Evolutionary conservation across 805 yeast species (phyloP).

Genomic region (Henningerozyma blattae): DNA sequence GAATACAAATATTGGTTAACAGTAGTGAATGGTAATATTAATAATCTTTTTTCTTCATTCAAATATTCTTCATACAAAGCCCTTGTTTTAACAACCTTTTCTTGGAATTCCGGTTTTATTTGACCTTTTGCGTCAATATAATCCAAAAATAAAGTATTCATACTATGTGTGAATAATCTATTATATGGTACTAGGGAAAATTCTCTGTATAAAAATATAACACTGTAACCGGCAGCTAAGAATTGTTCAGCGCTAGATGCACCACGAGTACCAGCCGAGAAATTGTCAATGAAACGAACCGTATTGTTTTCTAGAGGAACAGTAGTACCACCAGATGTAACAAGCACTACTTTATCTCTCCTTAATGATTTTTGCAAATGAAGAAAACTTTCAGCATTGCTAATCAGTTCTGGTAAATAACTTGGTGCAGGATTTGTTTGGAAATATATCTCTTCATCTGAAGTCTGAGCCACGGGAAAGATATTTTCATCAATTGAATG

Average conservation of each 20-base stretch:
- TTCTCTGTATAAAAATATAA: conserved; percentile 84
- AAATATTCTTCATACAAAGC: conserved; percentile 24
- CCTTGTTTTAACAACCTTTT: conserved; percentile 50
- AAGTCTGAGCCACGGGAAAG: conserved; percentile 59
- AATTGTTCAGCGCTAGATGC: conserved; percentile 92
- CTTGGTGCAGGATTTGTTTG: conserved; percentile 58
- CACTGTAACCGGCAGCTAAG: conserved; percentile 77
- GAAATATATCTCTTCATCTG: conserved; percentile 62
- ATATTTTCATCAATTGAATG: conserved; percentile 46
- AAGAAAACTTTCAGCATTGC: conserved; percentile 50
- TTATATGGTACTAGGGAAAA: conserved; percentile 86
- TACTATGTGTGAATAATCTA: conserved; percentile 77
- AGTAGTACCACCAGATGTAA: conserved; percentile 95
- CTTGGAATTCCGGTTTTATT: conserved; percentile 48
- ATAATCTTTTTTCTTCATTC: conserved; percentile 19
- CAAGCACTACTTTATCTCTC: conserved; percentile 53
- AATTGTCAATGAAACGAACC: conserved; percentile 91
- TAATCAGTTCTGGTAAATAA: conserved; percentile 52
- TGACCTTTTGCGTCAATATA: conserved; percentile 53
- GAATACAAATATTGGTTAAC: conserved; percentile 91
- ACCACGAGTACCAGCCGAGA: conserved; percentile 96
- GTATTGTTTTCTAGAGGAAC: conserved; percentile 96
- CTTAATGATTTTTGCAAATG: conserved; percentile 34
- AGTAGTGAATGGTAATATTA: conserved; percentile 82
- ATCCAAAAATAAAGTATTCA: conserved; percentile 69